phyloP scores from a whole-genome alignment of 2,329 filamentous ascomycete species.

The Didymella glomerata region DNA sequence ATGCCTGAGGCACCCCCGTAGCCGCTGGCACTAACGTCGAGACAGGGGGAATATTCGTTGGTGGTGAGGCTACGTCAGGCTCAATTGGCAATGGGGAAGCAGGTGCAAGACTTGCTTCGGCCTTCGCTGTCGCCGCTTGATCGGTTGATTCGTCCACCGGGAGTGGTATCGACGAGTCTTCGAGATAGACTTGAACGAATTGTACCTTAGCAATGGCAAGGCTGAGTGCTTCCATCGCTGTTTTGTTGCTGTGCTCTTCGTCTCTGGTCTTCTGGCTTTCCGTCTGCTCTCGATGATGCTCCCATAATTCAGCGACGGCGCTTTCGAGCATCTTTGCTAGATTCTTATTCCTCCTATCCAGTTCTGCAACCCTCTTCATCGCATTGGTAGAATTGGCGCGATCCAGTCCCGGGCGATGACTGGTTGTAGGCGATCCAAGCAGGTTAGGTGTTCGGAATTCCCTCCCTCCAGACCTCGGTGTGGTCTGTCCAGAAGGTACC shows the following conservation, averaged over 20 bases:
- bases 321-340: slow-evolving; percentile 74
- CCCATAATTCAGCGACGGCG: slow-evolving; percentile 69
- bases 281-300: slow-evolving; percentile 64
- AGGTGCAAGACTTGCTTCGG: slow-evolving; percentile 31
- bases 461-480: slow-evolving; percentile 46
- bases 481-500: slow-evolving; percentile 39
- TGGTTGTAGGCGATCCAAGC: slow-evolving; percentile 29
- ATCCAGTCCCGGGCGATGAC: slow-evolving; percentile 30
- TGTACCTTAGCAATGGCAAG: slow-evolving; percentile 61
- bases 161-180: slow-evolving; percentile 56
- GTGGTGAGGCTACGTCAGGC: slow-evolving; percentile 34
- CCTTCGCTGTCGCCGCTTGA: slow-evolving; percentile 35
- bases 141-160: slow-evolving; percentile 50
- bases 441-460: slow-evolving; percentile 46
- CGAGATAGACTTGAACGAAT: slow-evolving; percentile 61
- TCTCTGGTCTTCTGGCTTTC: slow-evolving; percentile 43
- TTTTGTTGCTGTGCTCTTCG: slow-evolving; percentile 37
- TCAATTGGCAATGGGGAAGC: slow-evolving; percentile 30
- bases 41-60: slow-evolving; percentile 23
- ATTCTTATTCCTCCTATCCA: slow-evolving; percentile 72
- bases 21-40: slow-evolving; percentile 17
- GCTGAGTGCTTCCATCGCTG: slow-evolving; percentile 54
- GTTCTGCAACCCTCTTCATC: slow-evolving; percentile 44
- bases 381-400: slow-evolving; percentile 36
- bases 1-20: slow-evolving; percentile 4